Conservation (phyloP, 169 alveolate species). For the Amoebophrya sp. region DNA sequence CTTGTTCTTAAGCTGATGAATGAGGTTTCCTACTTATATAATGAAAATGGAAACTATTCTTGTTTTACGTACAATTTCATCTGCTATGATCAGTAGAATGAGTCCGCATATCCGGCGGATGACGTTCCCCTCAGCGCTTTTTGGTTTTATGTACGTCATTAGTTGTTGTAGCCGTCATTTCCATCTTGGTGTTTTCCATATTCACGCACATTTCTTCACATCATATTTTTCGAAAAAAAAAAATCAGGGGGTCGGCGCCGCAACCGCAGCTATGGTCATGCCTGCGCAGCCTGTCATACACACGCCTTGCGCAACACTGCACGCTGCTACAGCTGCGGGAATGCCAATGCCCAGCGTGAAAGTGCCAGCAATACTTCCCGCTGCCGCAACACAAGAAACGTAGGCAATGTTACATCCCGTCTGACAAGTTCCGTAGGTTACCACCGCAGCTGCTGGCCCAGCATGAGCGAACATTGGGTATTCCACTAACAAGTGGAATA, state of each 20-base stretch:
- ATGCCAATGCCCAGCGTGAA: background rate
- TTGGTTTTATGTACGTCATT: no score
- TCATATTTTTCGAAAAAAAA: no score
- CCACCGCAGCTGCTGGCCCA: background rate
- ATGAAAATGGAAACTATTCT: no score
- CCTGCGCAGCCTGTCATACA: background rate
- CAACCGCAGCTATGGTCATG: background rate
- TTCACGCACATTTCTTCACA: no score
- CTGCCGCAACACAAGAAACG: background rate
- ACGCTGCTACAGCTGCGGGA: background rate
- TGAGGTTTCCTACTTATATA: no score
- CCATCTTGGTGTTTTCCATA: no score
- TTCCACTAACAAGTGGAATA: background rate
- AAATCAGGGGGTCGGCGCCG: conserved; percentile 20
- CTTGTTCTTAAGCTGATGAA: no score
- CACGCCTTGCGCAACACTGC: conserved; percentile 16
- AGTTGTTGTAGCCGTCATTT: no score
- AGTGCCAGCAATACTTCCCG: background rate
- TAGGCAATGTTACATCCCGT: background rate
- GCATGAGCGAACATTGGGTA: background rate
- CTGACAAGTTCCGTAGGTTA: background rate
- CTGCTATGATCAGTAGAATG: no score
- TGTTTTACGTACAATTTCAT: no score
- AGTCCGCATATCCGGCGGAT: no score
- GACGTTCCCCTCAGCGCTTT: no score